Evolutionary conservation across 192 early-diverging fungal genomes (phyloP).

Genomic region (Coemansia aciculifera): DNA sequence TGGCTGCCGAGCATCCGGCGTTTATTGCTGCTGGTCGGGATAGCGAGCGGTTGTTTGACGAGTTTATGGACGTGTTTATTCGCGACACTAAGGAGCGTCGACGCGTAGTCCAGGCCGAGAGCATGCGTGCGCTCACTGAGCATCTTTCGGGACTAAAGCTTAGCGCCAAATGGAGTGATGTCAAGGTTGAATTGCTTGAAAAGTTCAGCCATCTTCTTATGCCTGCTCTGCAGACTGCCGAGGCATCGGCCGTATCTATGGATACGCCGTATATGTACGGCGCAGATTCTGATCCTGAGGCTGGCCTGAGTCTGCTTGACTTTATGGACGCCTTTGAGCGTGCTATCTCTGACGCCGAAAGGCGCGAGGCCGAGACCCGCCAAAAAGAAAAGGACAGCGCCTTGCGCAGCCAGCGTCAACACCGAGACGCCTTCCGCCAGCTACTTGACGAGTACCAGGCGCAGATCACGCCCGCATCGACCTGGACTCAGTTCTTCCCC

Average conservation of each 20-base stretch:
- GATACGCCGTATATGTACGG: constrained; percentile 19
- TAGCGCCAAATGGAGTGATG: constrained; percentile 28
- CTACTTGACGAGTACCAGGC: constrained; percentile 65
- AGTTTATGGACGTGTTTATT: constrained; percentile 67
- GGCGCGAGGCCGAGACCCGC: constrained; percentile 61
- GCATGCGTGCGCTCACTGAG: constrained; percentile 55
- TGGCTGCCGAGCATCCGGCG: constrained; percentile 64
- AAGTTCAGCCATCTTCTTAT: constrained; percentile 28
- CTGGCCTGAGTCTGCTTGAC: constrained; percentile 77
- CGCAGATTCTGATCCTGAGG: constrained; percentile 27
- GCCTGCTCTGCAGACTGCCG: constrained; percentile 25
- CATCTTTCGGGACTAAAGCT: constrained; percentile 14
- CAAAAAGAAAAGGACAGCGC: constrained; percentile 51
- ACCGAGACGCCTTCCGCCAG: constrained; percentile 69
- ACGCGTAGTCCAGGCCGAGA: constrained; percentile 59
- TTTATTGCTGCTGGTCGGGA: constrained; percentile 66
- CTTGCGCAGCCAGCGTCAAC: constrained; percentile 68
- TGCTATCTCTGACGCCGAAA: constrained; percentile 59
- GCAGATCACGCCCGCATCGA: constrained; percentile 67
- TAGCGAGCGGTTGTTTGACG: constrained; percentile 65
- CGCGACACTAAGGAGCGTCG: constrained; percentile 68
- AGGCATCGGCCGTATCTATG: constrained; percentile 14
- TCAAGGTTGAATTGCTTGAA: constrained; percentile 23
- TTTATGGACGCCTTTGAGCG: constrained; percentile 81
- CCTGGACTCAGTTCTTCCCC: constrained; percentile 87